These are phyloP conservation scores for Apiotrichum mycotoxinovorans DNA, from an alignment of 1,284 basidiomycete genomes.

Conservation along the genomic window DNA sequence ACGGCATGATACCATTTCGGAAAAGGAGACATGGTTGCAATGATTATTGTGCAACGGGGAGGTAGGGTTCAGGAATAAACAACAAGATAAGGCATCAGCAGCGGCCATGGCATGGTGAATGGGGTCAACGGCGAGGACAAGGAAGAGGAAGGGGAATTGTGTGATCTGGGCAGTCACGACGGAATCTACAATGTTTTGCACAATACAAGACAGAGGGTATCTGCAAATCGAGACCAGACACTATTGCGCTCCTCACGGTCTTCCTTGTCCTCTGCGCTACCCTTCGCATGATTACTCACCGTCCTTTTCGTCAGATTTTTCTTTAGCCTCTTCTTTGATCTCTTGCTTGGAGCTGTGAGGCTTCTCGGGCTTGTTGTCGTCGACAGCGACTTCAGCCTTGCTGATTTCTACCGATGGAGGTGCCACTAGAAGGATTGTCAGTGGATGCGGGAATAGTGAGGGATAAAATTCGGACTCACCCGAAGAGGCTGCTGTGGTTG, in stretches of 20 bases:
- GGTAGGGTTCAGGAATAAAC: too few species aligned
- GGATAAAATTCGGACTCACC: slow-evolving; percentile 7
- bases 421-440: not conserved
- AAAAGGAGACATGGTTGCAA: not conserved
- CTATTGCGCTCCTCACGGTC: too few species aligned
- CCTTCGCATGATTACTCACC: slow-evolving; percentile 17
- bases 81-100: too few species aligned
- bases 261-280: too few species aligned
- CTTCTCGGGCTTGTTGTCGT: slow-evolving; percentile 9
- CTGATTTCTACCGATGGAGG: not conserved
- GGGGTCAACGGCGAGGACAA: not conserved
- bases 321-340: not conserved
- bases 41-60: too few species aligned
- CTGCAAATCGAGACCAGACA: not conserved
- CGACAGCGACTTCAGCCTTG: slow-evolving; percentile 7
- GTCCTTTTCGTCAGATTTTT: slow-evolving; percentile 5
- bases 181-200: not conserved
- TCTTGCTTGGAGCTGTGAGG: slow-evolving; percentile 1
- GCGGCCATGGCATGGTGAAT: too few species aligned
- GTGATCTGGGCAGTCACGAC: not conserved
- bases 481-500: slow-evolving; percentile 9
- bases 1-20: slow-evolving; percentile 3
- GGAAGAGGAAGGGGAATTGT: not conserved
- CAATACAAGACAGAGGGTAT: not conserved
- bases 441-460: not conserved